Evolutionary conservation across 2,329 filamentous ascomycete species (phyloP).

Genomic region (Fusarium sp.): DNA sequence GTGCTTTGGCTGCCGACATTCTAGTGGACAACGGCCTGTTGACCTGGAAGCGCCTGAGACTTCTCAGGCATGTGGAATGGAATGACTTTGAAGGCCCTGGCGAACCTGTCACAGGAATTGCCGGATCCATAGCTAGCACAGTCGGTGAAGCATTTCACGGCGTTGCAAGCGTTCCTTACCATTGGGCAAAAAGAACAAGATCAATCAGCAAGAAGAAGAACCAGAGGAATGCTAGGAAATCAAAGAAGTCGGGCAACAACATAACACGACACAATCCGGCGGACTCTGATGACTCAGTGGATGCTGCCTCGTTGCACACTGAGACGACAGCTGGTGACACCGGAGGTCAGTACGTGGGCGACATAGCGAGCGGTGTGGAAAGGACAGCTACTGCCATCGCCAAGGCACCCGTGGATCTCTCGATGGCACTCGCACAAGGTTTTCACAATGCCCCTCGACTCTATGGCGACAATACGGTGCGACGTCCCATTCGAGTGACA

Average conservation of each 20-base stretch:
- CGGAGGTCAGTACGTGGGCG: slow-evolving; percentile 54
- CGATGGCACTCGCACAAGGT: slow-evolving; percentile 69
- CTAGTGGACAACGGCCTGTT: slow-evolving; percentile 68
- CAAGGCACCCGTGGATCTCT: slow-evolving; percentile 67
- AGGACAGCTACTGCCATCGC: slow-evolving; percentile 61
- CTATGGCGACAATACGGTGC: slow-evolving; percentile 75
- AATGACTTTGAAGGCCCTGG: slow-evolving; percentile 80
- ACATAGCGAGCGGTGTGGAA: slow-evolving; percentile 61
- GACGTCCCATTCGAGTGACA: slow-evolving; percentile 68
- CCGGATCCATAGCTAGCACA: slow-evolving; percentile 67
- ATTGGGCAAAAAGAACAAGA: slow-evolving; percentile 65
- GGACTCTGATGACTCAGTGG: slow-evolving; percentile 2
- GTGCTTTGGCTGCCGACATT: slow-evolving; percentile 70
- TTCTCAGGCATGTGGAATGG: slow-evolving; percentile 75
- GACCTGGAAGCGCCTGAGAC: slow-evolving; percentile 68
- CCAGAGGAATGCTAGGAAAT: background rate
- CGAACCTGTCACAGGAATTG: slow-evolving; percentile 73
- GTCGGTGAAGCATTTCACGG: slow-evolving; percentile 68
- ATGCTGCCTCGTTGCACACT: slow-evolving; percentile 15
- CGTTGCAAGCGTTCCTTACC: slow-evolving; percentile 69
- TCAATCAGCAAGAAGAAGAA: slow-evolving; percentile 48
- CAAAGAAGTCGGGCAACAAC: background rate
- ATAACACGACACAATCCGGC: background rate
- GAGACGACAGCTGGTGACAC: slow-evolving; percentile 28
- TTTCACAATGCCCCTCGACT: slow-evolving; percentile 76